Conservation (phyloP, 169 alveolate species). For the Eimeria nieschulzi region DNA sequence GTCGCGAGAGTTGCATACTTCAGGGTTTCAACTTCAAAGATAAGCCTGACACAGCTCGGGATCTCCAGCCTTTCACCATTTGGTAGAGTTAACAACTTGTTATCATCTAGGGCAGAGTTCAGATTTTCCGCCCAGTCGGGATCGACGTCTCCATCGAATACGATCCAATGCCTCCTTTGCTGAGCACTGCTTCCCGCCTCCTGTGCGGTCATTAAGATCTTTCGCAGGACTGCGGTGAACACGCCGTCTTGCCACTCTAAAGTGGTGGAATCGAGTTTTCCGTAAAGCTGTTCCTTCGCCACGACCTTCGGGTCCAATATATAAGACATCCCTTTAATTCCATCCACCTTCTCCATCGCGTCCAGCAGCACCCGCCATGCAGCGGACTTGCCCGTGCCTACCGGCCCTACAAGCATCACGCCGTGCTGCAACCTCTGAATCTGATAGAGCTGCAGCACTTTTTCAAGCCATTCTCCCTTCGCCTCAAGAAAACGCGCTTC, state of each 20-base stretch:
- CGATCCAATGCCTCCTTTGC: conserved; percentile 95
- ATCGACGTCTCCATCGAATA: conserved; percentile 99
- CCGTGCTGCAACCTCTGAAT: conserved; percentile 94
- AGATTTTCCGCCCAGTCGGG: conserved; percentile 99
- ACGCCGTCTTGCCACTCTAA: conserved; percentile 98
- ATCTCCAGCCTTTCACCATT: conserved; percentile 88
- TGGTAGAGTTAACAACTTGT: conserved; percentile 96
- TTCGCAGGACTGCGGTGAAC: conserved; percentile 93
- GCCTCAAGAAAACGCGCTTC: conserved; percentile 47
- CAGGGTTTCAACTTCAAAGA: conserved; percentile 94
- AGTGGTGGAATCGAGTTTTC: conserved; percentile 90
- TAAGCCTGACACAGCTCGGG: conserved; percentile 85
- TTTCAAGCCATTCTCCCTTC: conserved; percentile 85
- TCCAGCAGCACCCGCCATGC: conserved; percentile 92
- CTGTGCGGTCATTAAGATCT: conserved; percentile 84
- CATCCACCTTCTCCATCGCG: conserved; percentile 87
- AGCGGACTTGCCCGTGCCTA: conserved; percentile 95
- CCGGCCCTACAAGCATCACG: conserved; percentile 94
- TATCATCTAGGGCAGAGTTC: conserved; percentile 99
- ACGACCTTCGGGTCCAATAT: conserved; percentile 96
- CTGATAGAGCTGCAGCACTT: conserved; percentile 93
- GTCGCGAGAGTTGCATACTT: conserved; percentile 99
- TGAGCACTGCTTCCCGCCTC: conserved; percentile 78
- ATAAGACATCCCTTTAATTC: conserved; percentile 78
- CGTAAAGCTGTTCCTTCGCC: conserved; percentile 92